Conservation (phyloP, 768 basidiomycete species). For the Amanita rimosa region DNA sequence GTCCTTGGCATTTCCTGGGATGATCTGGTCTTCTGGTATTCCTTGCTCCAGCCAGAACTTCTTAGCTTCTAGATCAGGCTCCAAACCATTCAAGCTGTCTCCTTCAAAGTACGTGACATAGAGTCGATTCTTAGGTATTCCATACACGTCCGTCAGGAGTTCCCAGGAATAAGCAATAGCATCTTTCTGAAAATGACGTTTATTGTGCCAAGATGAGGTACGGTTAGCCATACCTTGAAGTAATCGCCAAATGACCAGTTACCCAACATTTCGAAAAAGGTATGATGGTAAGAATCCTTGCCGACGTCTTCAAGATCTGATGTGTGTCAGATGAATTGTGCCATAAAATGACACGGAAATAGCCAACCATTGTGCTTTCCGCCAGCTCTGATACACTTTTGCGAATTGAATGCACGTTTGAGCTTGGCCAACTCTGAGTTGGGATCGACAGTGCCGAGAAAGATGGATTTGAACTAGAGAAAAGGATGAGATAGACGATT, state of each 20-base stretch:
- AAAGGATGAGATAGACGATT: slow-evolving; percentile 10
- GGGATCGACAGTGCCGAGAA: slow-evolving; percentile 96
- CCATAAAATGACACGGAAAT: background rate
- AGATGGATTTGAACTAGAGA: slow-evolving; percentile 85
- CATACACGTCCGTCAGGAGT: slow-evolving; percentile 81
- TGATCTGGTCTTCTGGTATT: slow-evolving; percentile 78
- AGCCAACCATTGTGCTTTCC: slow-evolving; percentile 91
- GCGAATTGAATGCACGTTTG: slow-evolving; percentile 89
- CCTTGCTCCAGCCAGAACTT: slow-evolving; percentile 85
- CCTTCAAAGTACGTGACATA: slow-evolving; percentile 99
- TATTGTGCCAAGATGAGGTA: slow-evolving; percentile 8
- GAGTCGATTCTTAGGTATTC: slow-evolving; percentile 78
- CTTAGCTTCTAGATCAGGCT: slow-evolving; percentile 82
- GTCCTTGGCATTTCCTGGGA: slow-evolving; percentile 92
- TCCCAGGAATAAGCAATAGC: slow-evolving; percentile 93
- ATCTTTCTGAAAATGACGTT: slow-evolving; percentile 54
- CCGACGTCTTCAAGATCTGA: slow-evolving; percentile 97
- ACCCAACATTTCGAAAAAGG: slow-evolving; percentile 98
- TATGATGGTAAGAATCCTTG: slow-evolving; percentile 96
- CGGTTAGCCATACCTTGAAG: slow-evolving; percentile 66
- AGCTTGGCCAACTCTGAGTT: slow-evolving; percentile 84
- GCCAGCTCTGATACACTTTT: slow-evolving; percentile 98
- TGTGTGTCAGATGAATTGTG: background rate
- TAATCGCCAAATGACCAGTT: slow-evolving; percentile 99
- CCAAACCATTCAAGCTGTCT: slow-evolving; percentile 72